Evolutionary conservation across 148 eudicot species (phyloP).

Genomic region (Fagopyrum esculentum): DNA sequence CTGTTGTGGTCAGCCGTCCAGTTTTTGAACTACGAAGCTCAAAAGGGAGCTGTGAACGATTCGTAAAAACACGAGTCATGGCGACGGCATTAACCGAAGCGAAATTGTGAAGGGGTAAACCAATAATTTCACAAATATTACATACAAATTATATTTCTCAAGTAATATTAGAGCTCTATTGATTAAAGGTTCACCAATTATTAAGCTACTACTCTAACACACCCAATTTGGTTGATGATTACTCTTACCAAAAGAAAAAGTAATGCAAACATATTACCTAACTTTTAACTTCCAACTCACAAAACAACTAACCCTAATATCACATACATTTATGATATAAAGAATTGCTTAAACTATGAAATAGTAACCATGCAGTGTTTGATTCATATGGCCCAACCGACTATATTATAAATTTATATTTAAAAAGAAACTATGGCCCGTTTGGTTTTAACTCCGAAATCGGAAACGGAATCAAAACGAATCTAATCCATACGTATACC

Average conservation of each 20-base stretch:
- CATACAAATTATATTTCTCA: too few species aligned
- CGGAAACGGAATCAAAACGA: too few species aligned
- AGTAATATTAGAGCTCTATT: neutral
- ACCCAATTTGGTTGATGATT: neutral
- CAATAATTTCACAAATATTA: too few species aligned
- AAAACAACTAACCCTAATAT: neutral
- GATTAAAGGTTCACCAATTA: neutral
- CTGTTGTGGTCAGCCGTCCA: too few species aligned
- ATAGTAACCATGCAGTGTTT: neutral
- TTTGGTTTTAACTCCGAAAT: too few species aligned
- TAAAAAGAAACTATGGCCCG: too few species aligned
- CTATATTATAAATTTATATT: neutral
- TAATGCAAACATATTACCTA: neutral
- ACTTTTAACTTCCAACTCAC: slow-evolving; percentile 11
- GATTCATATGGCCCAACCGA: neutral
- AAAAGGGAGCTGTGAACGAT: too few species aligned
- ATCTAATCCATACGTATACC: too few species aligned
- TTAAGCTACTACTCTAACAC: neutral
- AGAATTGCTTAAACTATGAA: neutral
- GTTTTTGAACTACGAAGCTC: too few species aligned
- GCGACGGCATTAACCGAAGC: too few species aligned
- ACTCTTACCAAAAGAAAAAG: neutral
- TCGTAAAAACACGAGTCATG: too few species aligned
- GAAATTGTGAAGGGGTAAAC: too few species aligned
- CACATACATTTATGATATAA: neutral